Conservation (phyloP, 2,329 filamentous ascomycete species). For the Chaetomium strumarium region DNA sequence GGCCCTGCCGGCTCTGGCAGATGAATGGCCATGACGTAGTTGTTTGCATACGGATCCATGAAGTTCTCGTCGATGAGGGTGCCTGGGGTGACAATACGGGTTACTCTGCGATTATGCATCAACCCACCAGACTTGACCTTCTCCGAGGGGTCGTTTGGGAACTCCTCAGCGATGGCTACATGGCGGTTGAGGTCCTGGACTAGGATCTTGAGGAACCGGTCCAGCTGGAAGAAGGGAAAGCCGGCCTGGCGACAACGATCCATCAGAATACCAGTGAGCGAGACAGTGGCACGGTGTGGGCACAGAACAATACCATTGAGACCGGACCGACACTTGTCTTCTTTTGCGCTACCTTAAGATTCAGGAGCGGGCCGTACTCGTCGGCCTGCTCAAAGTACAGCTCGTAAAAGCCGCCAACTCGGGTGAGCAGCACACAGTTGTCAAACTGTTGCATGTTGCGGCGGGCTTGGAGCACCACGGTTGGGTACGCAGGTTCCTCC, state of each 20-base stretch:
- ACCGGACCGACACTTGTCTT: constrained; percentile 74
- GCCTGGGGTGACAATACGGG: constrained; percentile 85
- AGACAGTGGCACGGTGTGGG: constrained; percentile 15
- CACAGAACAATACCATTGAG: constrained; percentile 60
- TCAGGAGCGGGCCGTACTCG: constrained; percentile 77
- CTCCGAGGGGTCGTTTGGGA: constrained; percentile 64
- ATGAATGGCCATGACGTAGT: constrained; percentile 82
- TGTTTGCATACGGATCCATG: constrained; percentile 89
- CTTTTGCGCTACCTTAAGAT: constrained; percentile 77
- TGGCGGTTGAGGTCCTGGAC: constrained; percentile 87
- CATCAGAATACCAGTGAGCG: constrained; percentile 26
- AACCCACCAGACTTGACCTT: constrained; percentile 71
- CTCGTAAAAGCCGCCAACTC: constrained; percentile 96
- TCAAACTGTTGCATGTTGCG: constrained; percentile 87
- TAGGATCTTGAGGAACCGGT: constrained; percentile 85
- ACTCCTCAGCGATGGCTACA: constrained; percentile 92
- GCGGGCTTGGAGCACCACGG: constrained; percentile 79
- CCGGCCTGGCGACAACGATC: constrained; percentile 56
- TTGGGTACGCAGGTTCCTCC: constrained; percentile 61
- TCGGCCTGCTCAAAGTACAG: constrained; percentile 95
- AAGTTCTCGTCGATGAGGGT: constrained; percentile 97
- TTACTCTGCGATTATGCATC: constrained; percentile 77
- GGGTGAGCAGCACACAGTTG: constrained; percentile 84
- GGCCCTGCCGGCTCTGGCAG: constrained; percentile 30
- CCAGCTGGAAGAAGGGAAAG: constrained; percentile 88